These are phyloP conservation scores for Allium sativum DNA, from an alignment of 106 monocot species.

Conservation along the genomic window DNA sequence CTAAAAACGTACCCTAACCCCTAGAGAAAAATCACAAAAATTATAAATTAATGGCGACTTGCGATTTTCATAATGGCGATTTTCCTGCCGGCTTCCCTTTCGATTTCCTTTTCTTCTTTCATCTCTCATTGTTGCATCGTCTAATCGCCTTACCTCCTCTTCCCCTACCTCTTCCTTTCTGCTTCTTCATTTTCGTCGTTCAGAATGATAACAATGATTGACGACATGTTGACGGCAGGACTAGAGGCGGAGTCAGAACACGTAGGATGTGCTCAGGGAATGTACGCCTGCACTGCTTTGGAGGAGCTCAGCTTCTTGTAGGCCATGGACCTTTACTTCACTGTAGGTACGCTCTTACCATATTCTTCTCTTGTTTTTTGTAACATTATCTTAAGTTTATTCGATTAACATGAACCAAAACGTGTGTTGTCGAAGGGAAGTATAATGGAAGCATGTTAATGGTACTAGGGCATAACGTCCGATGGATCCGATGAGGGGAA, in stretches of 20 bases:
- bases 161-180: no score
- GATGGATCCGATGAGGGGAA: conserved; percentile 7
- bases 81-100: no score
- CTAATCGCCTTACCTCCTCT: no score
- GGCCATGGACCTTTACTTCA: conserved; percentile 12
- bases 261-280: conserved; percentile 29
- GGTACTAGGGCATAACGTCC: conserved; percentile 9
- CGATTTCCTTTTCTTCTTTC: no score
- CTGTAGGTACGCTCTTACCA: background rate
- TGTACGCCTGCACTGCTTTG: conserved; percentile 16
- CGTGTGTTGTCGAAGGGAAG: background rate
- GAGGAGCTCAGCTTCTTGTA: background rate
- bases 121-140: no score
- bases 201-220: conserved; percentile 6
- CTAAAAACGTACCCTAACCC: no score
- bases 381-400: no score
- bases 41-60: no score
- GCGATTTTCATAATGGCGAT: no score
- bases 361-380: no score
- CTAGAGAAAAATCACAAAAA: no score
- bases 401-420: no score
- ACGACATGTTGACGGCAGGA: conserved; percentile 30
- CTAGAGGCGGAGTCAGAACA: conserved; percentile 5
- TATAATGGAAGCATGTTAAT: conserved; percentile 25
- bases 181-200: background rate